These are phyloP conservation scores for Russula earlei DNA, from an alignment of 768 basidiomycete species.

Conservation along the genomic window DNA sequence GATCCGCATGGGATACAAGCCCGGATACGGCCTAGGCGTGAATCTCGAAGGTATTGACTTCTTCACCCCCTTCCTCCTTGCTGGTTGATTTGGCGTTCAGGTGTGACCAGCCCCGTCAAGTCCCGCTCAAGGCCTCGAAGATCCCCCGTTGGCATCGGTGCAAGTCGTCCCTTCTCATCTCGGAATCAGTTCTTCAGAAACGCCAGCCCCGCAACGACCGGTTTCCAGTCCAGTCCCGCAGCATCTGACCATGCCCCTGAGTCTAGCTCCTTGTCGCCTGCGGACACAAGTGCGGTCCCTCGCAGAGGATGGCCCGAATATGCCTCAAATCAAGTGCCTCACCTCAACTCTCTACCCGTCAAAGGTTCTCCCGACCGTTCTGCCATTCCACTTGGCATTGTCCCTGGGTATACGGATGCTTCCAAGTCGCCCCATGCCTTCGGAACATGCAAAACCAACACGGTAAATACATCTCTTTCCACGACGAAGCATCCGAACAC, in stretches of 20 bases:
- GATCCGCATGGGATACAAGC: constrained; percentile 18
- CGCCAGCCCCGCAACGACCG: background rate
- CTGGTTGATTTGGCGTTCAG: constrained; percentile 15
- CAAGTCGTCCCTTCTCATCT: background rate
- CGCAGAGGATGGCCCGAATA: background rate
- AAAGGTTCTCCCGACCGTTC: background rate
- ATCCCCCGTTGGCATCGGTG: constrained; percentile 2
- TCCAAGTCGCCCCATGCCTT: background rate
- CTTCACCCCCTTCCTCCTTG: constrained; percentile 6
- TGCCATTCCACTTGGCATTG: background rate
- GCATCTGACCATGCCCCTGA: background rate
- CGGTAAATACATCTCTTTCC: background rate
- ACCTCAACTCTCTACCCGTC: no score
- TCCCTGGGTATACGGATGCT: background rate
- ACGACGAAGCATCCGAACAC: background rate
- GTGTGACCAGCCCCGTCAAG: constrained; percentile 11
- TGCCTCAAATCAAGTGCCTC: background rate
- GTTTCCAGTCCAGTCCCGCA: background rate
- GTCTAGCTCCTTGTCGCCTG: background rate
- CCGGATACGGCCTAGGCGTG: constrained; percentile 16
- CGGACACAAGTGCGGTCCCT: background rate
- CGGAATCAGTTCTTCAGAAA: background rate
- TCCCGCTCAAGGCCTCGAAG: background rate
- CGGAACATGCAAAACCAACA: background rate
- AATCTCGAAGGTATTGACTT: constrained; percentile 17